A percentile compares a stretch with the other conserved stretches of the same genome.
Evolutionary conservation across 345 rosid genomes (phyloP).

Genomic region (Erodium maritimum): DNA sequence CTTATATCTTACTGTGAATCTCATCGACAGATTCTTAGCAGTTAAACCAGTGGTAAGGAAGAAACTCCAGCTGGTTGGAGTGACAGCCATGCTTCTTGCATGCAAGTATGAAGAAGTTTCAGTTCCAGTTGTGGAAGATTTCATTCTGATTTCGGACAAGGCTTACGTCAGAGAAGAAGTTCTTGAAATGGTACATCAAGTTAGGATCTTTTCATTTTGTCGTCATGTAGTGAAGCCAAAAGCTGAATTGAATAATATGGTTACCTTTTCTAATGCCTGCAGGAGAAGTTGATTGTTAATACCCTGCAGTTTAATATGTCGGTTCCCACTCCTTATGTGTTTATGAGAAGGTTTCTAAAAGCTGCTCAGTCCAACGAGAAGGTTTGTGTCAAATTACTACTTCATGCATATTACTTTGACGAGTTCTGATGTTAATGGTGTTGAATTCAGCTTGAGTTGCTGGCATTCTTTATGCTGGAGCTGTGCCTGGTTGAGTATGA

Average conservation of each 20-base stretch:
- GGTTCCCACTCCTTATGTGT: constrained; percentile 82
- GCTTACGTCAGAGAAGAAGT: constrained; percentile 82
- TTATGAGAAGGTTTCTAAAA: constrained; percentile 86
- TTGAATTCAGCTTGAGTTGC: constrained; percentile 59
- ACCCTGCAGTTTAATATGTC: constrained; percentile 67
- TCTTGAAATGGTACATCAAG: constrained; percentile 60
- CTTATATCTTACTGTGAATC: constrained; percentile 76
- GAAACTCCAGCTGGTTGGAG: constrained; percentile 93
- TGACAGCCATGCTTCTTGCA: constrained; percentile 90
- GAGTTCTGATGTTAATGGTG: background rate
- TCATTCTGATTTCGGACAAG: constrained; percentile 75
- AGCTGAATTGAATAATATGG: background rate
- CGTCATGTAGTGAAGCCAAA: background rate
- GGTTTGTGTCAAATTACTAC: constrained; percentile 22
- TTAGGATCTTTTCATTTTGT: background rate
- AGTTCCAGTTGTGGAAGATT: constrained; percentile 92
- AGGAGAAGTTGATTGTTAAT: constrained; percentile 85
- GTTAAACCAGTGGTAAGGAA: constrained; percentile 56
- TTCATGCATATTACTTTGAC: background rate
- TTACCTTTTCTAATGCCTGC: constrained; percentile 13
- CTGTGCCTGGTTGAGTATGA: constrained; percentile 57
- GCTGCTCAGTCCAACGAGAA: constrained; percentile 76
- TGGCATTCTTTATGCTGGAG: constrained; percentile 57
- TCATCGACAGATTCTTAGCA: constrained; percentile 78
- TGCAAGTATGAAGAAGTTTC: constrained; percentile 97